Evolutionary conservation across 2,329 filamentous ascomycete genomes (phyloP), one percentile per base, ranked within the genome.

Genomic region (Stachybotrys chartarum): DNA sequence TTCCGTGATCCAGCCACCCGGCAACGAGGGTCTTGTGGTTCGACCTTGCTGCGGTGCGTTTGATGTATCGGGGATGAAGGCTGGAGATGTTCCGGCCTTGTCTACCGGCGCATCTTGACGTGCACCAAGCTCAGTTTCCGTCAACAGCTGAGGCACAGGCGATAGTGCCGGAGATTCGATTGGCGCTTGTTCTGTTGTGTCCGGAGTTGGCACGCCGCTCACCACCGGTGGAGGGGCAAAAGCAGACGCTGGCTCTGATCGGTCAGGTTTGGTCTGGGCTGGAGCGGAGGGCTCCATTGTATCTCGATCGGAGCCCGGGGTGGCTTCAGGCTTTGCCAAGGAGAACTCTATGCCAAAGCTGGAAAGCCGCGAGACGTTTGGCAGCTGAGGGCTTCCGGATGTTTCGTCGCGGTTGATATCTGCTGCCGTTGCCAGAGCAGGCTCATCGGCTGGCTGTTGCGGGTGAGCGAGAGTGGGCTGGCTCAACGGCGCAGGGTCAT

Each of bases 281-380:
- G 10, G 45, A 8, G 45, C 11, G 45, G 45, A 8, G 18, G 45
- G 17, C 8, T n/a, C 45, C 16, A 12, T n/a, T 47, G 45, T 47
- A 6, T n/a, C 45, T 47, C 7, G 24, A 32, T 51, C 35, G 35
- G 5, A 10, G 35, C 8, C 10, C n/a, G 49, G 35, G 49, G 53
- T 42, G 31, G 54, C 51, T 30, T 48, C 50, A 45, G 46, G 17
- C 11, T 54, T 62, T 30, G 69, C 59, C 16, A 63, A 60, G 6
- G 76, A 75, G 58, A 85, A 73, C 56, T 84, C 81, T 47, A 79
- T 72, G 1, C 82, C 81, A 64, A 86, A 86, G 1, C 75, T 75
- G 47, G 84, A 86, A 71, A 86, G 73, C 30, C 83, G 80, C 12
- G 75, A 72, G 4, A 87, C 62, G 57, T 82, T 75, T 10, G 83